phyloP scores from a whole-genome alignment of 2,329 filamentous ascomycete species.

The Triangularia verruculosa region DNA sequence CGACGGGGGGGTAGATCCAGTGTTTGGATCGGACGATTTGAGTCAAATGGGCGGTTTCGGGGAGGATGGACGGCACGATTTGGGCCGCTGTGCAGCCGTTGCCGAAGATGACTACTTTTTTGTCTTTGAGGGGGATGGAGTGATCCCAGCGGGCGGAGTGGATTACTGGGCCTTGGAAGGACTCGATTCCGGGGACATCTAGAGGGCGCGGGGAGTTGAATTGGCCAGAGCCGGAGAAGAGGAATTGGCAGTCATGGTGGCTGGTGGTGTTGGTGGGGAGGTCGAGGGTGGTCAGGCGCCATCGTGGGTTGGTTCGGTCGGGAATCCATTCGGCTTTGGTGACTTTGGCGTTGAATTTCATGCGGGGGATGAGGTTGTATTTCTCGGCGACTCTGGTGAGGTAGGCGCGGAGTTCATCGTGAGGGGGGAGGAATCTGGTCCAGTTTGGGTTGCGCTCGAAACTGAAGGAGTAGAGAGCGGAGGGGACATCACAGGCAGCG shows the following conservation, averaged over 20 bases:
- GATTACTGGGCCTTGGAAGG: conserved; percentile 32
- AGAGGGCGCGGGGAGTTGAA: conserved; percentile 35
- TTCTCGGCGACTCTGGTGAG: conserved; percentile 50
- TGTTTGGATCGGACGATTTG: conserved; percentile 43
- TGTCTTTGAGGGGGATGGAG: conserved; percentile 26
- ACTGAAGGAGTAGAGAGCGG: conserved; percentile 58
- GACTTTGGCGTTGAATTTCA: conserved; percentile 40
- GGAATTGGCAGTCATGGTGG: conserved; percentile 33
- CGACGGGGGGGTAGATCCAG: conserved; percentile 40
- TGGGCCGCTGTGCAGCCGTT: conserved; percentile 38
- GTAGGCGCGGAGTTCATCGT: conserved; percentile 56
- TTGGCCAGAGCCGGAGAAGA: conserved; percentile 37
- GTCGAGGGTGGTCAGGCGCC: conserved; percentile 37
- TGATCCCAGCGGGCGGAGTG: conserved; percentile 35
- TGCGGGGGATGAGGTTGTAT: conserved; percentile 40
- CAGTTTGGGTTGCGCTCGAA: conserved; percentile 61
- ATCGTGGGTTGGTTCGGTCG: conserved; percentile 28
- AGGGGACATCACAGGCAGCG: conserved; percentile 55
- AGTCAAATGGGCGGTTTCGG: conserved; percentile 36
- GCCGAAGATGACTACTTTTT: conserved; percentile 36
- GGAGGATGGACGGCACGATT: conserved; percentile 36
- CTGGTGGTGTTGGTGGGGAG: background rate
- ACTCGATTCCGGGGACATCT: conserved; percentile 31
- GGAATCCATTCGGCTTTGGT: conserved; percentile 40
- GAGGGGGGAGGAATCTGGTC: conserved; percentile 55